Evolutionary conservation across 1,284 basidiomycete species (phyloP), one percentile per base, ranked within the genome.

Genomic region (Thelephora terrestris): DNA sequence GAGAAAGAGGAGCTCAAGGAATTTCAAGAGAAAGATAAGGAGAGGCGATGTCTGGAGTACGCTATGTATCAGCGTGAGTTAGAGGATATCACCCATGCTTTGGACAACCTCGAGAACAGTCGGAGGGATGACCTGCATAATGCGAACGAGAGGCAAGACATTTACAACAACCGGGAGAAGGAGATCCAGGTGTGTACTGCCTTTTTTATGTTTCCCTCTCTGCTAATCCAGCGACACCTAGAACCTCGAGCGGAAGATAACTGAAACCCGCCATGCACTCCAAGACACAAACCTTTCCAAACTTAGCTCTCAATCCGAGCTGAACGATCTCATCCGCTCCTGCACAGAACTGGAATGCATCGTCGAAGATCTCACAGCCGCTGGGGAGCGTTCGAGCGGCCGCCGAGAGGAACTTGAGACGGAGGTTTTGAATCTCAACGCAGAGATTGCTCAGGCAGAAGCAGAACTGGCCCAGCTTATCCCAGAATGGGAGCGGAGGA

Each of bases 1-100:
- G 96, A 99, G 66, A 98, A 98, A 66, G 89, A 95, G 55, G 96
- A 99, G 65, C 69, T 99, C 47, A 93, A 93, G 61, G 91, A 97
- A 64, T 99, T 91, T 61, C 91, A 97, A 63, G 82, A 88, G 55
- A 93, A 93, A 63, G 96, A 99, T 63, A 88, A 90, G 62, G 92
- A 98, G 53, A 75, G 95, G 43, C 75, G 95, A 24, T 97, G 93
- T 65, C 73, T 99, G 56, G 96, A 99, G 63, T 99, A 99, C 63
- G 89, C 92, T 1, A 67, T 99, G 50, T 91, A 96, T 66, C 87
- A 92, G 57, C 76, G 89, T 34, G 94, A 99, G 61, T 67, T 98
- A 29, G 81, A 88, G 50, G 94, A 98, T 54, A 91, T 96, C 1
- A 81, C 78, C 0, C 84, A 84, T 47, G 81, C 88, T 0, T 67